Conservation (phyloP, 371 early-diverging fungal genomes). For the Mucor sp. region DNA sequence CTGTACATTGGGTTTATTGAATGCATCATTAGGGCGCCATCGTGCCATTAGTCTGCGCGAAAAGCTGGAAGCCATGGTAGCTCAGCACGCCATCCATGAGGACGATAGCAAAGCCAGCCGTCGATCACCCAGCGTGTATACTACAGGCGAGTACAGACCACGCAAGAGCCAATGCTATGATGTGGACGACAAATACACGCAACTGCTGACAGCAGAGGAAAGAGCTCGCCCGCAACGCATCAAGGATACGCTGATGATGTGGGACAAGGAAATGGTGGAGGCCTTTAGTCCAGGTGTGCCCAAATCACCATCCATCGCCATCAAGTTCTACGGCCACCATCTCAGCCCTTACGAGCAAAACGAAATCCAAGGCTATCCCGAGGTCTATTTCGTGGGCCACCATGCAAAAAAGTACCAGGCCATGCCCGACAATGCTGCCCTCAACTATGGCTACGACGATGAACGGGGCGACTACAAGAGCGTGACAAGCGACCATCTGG, state of each 20-base stretch:
- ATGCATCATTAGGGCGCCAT: conserved; percentile 5
- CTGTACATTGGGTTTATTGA: background rate
- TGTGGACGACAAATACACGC: conserved; percentile 5
- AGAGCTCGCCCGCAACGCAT: conserved; percentile 23
- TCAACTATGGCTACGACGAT: conserved; percentile 87
- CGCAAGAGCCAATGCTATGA: conserved; percentile 16
- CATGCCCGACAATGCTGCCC: conserved; percentile 45
- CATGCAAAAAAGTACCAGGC: conserved; percentile 56
- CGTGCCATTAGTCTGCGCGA: conserved; percentile 31
- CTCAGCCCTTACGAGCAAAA: conserved; percentile 77
- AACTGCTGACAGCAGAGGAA: conserved; percentile 6
- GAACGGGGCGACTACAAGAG: conserved; percentile 92
- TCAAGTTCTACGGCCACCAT: conserved; percentile 39
- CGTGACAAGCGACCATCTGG: conserved; percentile 84
- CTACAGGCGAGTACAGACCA: background rate
- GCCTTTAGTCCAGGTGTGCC: conserved; percentile 27
- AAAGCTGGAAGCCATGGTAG: conserved; percentile 36
- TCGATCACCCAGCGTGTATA: background rate
- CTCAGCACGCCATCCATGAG: conserved; percentile 29
- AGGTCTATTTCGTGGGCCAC: conserved; percentile 84
- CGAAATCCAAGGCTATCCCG: conserved; percentile 76
- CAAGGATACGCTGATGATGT: conserved; percentile 28
- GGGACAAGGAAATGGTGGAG: conserved; percentile 32
- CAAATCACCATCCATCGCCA: conserved; percentile 36
- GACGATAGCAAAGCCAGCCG: conserved; percentile 2